Percentiles rank a stretch among this genome's conserved stretches.
Evolutionary conservation across 1,139 yeast genomes (phyloP).

Genomic region (Blastobotrys elegans): DNA sequence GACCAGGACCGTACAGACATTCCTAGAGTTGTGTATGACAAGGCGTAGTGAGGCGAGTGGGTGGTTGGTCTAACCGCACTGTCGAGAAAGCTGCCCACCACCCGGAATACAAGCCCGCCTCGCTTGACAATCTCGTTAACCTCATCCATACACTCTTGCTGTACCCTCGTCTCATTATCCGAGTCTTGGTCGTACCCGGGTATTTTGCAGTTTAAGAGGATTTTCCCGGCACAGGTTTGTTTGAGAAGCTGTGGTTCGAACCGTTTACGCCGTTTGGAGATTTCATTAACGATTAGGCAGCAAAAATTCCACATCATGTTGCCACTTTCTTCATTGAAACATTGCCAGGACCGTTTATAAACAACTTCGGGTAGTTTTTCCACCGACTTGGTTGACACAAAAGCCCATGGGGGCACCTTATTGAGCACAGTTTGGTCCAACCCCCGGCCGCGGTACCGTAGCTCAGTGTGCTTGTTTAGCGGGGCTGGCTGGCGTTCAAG

Average conservation of each 20-base stretch:
- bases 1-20: too few species aligned
- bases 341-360: slow-evolving; percentile 4
- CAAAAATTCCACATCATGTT: neutral
- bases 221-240: neutral
- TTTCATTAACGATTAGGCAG: neutral
- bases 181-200: neutral
- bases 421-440: neutral
- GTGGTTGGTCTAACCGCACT: too few species aligned
- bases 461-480: neutral
- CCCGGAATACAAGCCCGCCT: neutral
- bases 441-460: neutral
- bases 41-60: too few species aligned
- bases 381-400: neutral
- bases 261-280: slow-evolving; percentile 1
- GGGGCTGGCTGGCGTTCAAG: neutral
- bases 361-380: neutral
- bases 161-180: neutral
- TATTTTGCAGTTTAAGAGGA: neutral
- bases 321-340: neutral
- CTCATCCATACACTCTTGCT: neutral
- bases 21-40: too few species aligned
- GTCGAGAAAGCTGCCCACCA: neutral
- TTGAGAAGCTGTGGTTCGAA: neutral
- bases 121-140: neutral
- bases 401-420: neutral